phyloP scores from a whole-genome alignment of 495 filamentous ascomycete genomes.

The Penicillium coffeae region DNA sequence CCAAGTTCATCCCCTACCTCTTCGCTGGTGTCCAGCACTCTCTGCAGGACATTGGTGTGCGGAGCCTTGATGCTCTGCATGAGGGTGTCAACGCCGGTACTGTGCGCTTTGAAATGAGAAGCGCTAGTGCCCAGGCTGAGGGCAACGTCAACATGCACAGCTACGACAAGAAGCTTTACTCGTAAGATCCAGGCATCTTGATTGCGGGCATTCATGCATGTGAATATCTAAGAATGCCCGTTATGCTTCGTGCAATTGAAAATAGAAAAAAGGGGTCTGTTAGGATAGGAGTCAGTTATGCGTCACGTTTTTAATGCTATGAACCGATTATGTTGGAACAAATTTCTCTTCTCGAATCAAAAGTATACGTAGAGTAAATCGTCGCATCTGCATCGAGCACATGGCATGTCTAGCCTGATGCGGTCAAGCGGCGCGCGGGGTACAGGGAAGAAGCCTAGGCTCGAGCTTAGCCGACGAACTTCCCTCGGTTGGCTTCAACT shows the following conservation, averaged over 20 bases:
- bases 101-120: constrained; percentile 90
- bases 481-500: not conserved
- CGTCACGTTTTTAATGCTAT: constrained; percentile 22
- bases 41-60: constrained; percentile 89
- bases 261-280: constrained; percentile 35
- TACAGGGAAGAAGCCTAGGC: constrained; percentile 28
- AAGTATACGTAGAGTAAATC: not conserved
- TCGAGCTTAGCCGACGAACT: constrained; percentile 18
- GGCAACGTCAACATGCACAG: constrained; percentile 96
- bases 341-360: not conserved
- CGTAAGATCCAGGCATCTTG: constrained; percentile 46
- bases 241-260: constrained; percentile 33
- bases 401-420: constrained; percentile 17
- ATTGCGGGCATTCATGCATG: constrained; percentile 21
- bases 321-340: not conserved
- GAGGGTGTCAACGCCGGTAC: constrained; percentile 68
- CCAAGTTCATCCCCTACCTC: constrained; percentile 93
- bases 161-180: constrained; percentile 99
- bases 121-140: constrained; percentile 90
- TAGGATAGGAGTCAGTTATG: constrained; percentile 24
- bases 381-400: constrained; percentile 6
- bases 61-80: constrained; percentile 72
- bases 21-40: constrained; percentile 94
- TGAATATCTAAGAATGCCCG: constrained; percentile 21
- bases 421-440: constrained; percentile 23